A percentile compares a stretch with the other conserved stretches of the same genome.
These are phyloP conservation scores for Malassezia nana DNA, from an alignment of 1,284 basidiomycete genomes.

Conservation along the genomic window DNA sequence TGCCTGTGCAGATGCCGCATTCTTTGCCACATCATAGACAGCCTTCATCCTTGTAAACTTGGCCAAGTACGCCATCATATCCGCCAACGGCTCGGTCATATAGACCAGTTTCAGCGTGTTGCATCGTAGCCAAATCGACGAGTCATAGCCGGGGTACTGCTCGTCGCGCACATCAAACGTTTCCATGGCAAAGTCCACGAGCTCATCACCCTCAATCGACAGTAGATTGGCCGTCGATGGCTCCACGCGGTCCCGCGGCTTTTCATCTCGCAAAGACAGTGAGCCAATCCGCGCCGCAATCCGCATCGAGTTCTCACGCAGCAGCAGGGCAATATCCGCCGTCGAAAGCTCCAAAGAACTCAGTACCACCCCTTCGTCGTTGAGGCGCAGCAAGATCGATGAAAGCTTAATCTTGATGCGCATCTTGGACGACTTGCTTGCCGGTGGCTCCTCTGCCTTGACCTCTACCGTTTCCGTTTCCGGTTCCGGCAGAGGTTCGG, in stretches of 20 bases:
- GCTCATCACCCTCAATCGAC: constrained; percentile 87
- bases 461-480: neutral
- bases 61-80: constrained; percentile 71
- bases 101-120: constrained; percentile 85
- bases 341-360: constrained; percentile 85
- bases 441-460: neutral
- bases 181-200: constrained; percentile 90
- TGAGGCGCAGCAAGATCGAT: constrained; percentile 72
- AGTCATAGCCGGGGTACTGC: constrained; percentile 72
- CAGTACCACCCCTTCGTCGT: constrained; percentile 64
- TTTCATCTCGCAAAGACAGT: constrained; percentile 72
- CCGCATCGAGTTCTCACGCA: constrained; percentile 66
- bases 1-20: constrained; percentile 81
- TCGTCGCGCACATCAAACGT: constrained; percentile 65
- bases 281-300: constrained; percentile 77
- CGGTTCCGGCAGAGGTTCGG: constrained; percentile 14
- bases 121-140: constrained; percentile 71
- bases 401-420: constrained; percentile 75
- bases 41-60: constrained; percentile 70
- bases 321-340: constrained; percentile 71
- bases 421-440: constrained; percentile 54
- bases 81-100: constrained; percentile 73
- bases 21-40: constrained; percentile 86
- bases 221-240: constrained; percentile 72
- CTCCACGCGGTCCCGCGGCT: constrained; percentile 53